Conservation (phyloP, 306 rosid genomes). For the Trifolium pratense region DNA sequence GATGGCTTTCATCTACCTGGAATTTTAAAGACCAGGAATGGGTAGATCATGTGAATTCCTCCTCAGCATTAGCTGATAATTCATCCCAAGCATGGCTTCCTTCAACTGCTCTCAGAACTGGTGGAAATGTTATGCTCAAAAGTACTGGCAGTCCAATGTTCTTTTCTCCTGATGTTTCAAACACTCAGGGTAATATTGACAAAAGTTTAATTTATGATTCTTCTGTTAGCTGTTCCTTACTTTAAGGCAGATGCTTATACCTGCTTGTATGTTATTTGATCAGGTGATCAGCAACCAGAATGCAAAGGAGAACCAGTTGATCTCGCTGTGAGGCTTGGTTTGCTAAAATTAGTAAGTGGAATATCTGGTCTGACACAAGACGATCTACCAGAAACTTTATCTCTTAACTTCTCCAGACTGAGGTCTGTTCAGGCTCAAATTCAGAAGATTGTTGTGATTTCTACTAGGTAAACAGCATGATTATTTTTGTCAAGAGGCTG, state of each 20-base stretch:
- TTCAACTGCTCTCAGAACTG: conserved; percentile 74
- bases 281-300: conserved; percentile 70
- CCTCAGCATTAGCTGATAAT: conserved; percentile 51
- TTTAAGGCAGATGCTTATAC: not conserved
- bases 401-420: conserved; percentile 71
- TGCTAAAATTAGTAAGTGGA: conserved; percentile 69
- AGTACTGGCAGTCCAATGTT: conserved; percentile 44
- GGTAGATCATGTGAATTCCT: conserved; percentile 63
- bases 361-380: conserved; percentile 72
- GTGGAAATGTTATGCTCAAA: conserved; percentile 66
- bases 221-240: conserved; percentile 20
- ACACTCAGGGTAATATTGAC: conserved; percentile 29
- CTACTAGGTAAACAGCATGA: conserved; percentile 62
- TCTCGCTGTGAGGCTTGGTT: conserved; percentile 75
- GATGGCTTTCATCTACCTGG: conserved; percentile 77
- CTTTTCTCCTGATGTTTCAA: too few relatives aligned
- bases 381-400: conserved; percentile 74
- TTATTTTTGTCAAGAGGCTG: conserved; percentile 1
- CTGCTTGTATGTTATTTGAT: conserved; percentile 21
- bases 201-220: not conserved
- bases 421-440: conserved; percentile 87
- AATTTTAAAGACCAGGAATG: conserved; percentile 78
- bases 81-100: conserved; percentile 72
- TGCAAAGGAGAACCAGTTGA: conserved; percentile 84
- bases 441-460: conserved; percentile 80